Evolutionary conservation across 176 grass and related monocot genomes (phyloP), one percentile per base, ranked within the genome.

Genomic region (Tuctoria greenei): DNA sequence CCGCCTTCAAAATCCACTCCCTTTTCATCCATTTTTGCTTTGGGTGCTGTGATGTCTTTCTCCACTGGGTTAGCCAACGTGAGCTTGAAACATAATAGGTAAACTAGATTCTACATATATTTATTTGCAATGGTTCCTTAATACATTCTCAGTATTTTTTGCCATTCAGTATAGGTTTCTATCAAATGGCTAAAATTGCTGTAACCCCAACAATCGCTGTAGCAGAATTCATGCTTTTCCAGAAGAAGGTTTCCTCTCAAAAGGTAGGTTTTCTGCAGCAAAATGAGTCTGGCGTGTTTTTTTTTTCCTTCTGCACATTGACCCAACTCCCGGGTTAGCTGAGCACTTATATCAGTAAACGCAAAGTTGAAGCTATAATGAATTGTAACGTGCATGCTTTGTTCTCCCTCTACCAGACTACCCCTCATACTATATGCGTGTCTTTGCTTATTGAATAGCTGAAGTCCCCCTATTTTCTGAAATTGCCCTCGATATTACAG

Each of bases 111-210:
- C 78, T 64, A 52, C 23, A 67, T 15, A 25, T n/a, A n/a, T n/a
- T 56, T 21, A 50, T 40, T 15, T 25, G 12, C 18, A 59, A 21
- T 74, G 2, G 63, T 41, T 2, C 4, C 40, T 87, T 38, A 28
- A 47, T 50, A n/a, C 38, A 5, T 60, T 74, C 54, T 90, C 73
- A 79, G 67, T 82, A 80, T 85, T 86, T 73, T 73, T 76, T 27
- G 82, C 71, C 80, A 46, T 93, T 83, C 86, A 98, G 95, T 79
- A 84, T 98, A 85, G 95, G 95, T 85, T 98, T 98, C 83, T 98
- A 98, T 86, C 95, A 94, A 79, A 98, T 98, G 95, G 91, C 95
- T 75, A 98, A 98, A 85, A 98, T 94, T 86, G 95, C 87, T 43
- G 95, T 98, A 38, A 94, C 91, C 34, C 95, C 95, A 40, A 94